A percentile compares a stretch with the other conserved stretches of the same genome.
These are phyloP conservation scores for Zea mays DNA, from an alignment of 176 grass and related monocot genomes.

Conservation along the genomic window Zm-B73-REFERENCE-NAM-5.0 NC_050099.1:245905001-245905500, in stretches of 20 bases:
- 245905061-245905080: conserved; percentile 12
- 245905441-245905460: conserved; percentile 25
- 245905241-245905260: conserved; percentile 32
- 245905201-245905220: conserved; percentile 13
- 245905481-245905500: conserved; percentile 37
- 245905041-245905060: conserved; percentile 35
- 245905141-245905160: background rate
- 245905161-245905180: conserved; percentile 25
- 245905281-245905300: conserved; percentile 30
- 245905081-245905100: conserved; percentile 25
- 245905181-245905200: conserved; percentile 23
- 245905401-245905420: background rate
- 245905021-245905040: conserved; percentile 45
- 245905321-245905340: background rate
- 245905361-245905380: conserved; percentile 32
- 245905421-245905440: conserved; percentile 29
- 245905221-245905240: conserved; percentile 28
- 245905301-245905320: conserved; percentile 23
- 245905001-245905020: conserved; percentile 26
- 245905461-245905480: conserved; percentile 15
- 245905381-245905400: conserved; percentile 19
- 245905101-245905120: conserved; percentile 42
- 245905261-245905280: conserved; percentile 18
- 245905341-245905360: background rate
- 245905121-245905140: conserved; percentile 7